These are phyloP conservation scores for Stachybotrys echinatus DNA, from an alignment of 2,329 filamentous ascomycete genomes.

Conservation along the genomic window DNA sequence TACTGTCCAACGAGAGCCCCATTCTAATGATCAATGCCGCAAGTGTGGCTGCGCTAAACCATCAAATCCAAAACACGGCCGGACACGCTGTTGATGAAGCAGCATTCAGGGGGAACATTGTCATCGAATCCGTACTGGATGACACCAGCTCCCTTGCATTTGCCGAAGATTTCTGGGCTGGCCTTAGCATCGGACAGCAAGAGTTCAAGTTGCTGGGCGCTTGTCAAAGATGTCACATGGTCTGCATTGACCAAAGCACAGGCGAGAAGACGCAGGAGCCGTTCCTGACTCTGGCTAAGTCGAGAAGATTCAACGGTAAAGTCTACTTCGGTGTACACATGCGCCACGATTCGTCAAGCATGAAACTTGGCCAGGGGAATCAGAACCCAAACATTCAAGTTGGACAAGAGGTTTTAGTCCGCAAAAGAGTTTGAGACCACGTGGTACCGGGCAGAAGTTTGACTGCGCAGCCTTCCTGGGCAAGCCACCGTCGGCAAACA, in stretches of 20 bases:
- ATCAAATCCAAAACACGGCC: conserved; percentile 57
- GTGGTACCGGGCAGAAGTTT: too few relatives aligned
- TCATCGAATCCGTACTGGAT: conserved; percentile 48
- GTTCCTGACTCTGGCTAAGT: conserved; percentile 83
- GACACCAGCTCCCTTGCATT: conserved; percentile 52
- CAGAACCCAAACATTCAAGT: conserved; percentile 38
- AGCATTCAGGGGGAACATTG: conserved; percentile 85
- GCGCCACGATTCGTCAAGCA: conserved; percentile 35
- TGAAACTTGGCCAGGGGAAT: conserved; percentile 8
- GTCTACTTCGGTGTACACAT: conserved; percentile 87
- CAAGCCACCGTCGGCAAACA: too few relatives aligned
- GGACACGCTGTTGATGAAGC: conserved; percentile 63
- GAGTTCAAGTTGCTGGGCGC: conserved; percentile 70
- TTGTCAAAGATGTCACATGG: conserved; percentile 91
- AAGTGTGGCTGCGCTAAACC: conserved; percentile 75
- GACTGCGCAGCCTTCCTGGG: too few relatives aligned
- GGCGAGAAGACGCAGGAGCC: conserved; percentile 77
- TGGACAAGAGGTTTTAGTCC: conserved; percentile 35
- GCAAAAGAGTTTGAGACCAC: not conserved
- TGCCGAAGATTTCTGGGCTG: conserved; percentile 73
- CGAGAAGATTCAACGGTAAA: conserved; percentile 74
- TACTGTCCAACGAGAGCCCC: conserved; percentile 89
- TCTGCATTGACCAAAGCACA: conserved; percentile 85
- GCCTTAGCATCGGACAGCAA: conserved; percentile 59
- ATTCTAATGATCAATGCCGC: conserved; percentile 79